These are phyloP conservation scores for Aspergillus pseudonomiae DNA, from an alignment of 2,329 filamentous ascomycete genomes.

Conservation along the genomic window DNA sequence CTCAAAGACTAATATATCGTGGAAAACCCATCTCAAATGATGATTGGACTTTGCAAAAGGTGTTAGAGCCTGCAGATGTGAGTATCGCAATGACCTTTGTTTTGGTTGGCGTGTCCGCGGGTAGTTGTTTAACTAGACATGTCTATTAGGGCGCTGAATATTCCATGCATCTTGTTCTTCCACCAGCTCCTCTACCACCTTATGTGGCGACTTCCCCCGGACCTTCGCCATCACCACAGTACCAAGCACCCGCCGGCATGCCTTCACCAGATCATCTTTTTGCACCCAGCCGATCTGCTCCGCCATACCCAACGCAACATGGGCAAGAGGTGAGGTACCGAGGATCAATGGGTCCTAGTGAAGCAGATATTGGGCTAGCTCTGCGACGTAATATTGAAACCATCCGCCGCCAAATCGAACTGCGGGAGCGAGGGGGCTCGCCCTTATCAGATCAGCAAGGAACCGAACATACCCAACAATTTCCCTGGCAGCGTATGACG, in stretches of 20 bases:
- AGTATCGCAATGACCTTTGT: slow-evolving; percentile 24
- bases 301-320: slow-evolving; percentile 5
- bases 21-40: slow-evolving; percentile 57
- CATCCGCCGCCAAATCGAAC: slow-evolving; percentile 26
- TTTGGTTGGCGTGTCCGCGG: background rate
- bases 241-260: slow-evolving; percentile 11
- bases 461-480: slow-evolving; percentile 4
- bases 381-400: slow-evolving; percentile 26
- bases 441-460: slow-evolving; percentile 4
- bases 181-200: slow-evolving; percentile 34
- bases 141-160: slow-evolving; percentile 28
- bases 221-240: background rate
- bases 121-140: slow-evolving; percentile 7
- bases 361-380: slow-evolving; percentile 24
- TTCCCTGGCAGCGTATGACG: slow-evolving; percentile 9
- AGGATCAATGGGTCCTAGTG: slow-evolving; percentile 13
- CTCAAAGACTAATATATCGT: slow-evolving; percentile 62
- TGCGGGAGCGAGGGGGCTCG: slow-evolving; percentile 14
- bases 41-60: slow-evolving; percentile 50
- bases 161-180: slow-evolving; percentile 47
- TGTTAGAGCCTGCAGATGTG: slow-evolving; percentile 57
- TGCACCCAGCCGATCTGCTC: slow-evolving; percentile 8
- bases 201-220: slow-evolving; percentile 10
- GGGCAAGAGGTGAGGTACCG: slow-evolving; percentile 18
- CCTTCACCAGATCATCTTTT: slow-evolving; percentile 17